These are phyloP conservation scores for Globisporangium takayamanum DNA, from an alignment of 352 stramenopile genomes.

Conservation along the genomic window DNA sequence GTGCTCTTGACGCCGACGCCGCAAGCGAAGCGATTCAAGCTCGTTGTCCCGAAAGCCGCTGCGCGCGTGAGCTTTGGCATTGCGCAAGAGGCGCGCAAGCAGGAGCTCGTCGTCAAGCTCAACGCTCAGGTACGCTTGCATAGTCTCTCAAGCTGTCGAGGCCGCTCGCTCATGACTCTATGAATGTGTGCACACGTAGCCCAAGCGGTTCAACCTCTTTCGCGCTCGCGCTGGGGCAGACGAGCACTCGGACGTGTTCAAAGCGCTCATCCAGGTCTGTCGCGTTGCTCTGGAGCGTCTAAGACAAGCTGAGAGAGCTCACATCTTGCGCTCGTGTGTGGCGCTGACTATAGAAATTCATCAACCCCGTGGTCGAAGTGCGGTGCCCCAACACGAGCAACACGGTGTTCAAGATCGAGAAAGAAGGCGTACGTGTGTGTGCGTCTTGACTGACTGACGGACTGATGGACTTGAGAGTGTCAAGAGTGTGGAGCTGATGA, in stretches of 20 bases:
- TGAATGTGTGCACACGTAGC: conserved; percentile 7
- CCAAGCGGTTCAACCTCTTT: conserved; percentile 47
- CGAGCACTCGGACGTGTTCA: conserved; percentile 23
- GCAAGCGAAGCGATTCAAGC: conserved; percentile 46
- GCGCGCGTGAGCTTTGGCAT: conserved; percentile 58
- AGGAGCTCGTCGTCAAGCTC: conserved; percentile 57
- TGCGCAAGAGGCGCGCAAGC: conserved; percentile 64
- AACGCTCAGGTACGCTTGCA: conserved; percentile 30
- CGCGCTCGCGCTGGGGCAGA: conserved; percentile 26
- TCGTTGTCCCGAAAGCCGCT: conserved; percentile 37
- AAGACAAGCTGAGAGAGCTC: neutral
- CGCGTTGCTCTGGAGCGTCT: neutral
- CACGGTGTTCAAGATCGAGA: conserved; percentile 74
- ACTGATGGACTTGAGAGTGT: neutral
- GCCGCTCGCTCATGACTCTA: neutral
- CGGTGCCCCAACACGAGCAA: conserved; percentile 59
- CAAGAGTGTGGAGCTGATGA: neutral
- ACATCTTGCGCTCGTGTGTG: neutral
- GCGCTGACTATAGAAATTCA: conserved; percentile 51
- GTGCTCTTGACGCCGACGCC: conserved; percentile 39
- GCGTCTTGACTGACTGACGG: neutral
- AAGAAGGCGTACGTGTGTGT: conserved; percentile 49
- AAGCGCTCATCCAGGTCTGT: conserved; percentile 41
- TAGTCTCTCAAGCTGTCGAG: neutral
- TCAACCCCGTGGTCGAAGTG: conserved; percentile 70